Percentiles rank a stretch among this genome's conserved stretches.
Evolutionary conservation across 2,329 filamentous ascomycete species (phyloP).

Genomic region (Hymenoscyphus infarciens): DNA sequence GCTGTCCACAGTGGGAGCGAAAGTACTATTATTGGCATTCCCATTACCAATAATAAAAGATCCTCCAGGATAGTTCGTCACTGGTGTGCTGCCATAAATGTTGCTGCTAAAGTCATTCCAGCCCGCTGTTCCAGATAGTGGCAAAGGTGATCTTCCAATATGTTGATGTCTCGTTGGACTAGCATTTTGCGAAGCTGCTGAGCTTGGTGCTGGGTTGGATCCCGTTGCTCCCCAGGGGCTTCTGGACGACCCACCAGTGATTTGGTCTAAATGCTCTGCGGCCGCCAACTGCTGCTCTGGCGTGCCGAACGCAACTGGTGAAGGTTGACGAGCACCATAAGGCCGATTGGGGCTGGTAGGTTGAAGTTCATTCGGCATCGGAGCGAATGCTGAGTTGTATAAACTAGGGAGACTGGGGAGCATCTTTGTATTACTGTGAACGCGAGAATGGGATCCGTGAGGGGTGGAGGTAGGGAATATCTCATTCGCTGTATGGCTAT

Average conservation of each 20-base stretch:
- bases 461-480: conserved; percentile 43
- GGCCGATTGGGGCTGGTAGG: conserved; percentile 38
- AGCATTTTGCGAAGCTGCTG: not conserved
- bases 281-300: conserved; percentile 24
- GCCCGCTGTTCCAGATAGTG: conserved; percentile 26
- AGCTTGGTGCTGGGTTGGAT: not conserved
- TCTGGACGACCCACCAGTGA: conserved; percentile 18
- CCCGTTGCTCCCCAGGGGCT: conserved; percentile 19
- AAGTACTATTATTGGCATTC: conserved; percentile 24
- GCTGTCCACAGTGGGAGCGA: conserved; percentile 27
- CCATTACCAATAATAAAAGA: conserved; percentile 10
- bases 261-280: conserved; percentile 27
- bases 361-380: conserved; percentile 40
- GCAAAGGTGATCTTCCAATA: conserved; percentile 24
- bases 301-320: conserved; percentile 33
- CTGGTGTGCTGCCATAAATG: conserved; percentile 47
- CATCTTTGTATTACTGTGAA: conserved; percentile 30
- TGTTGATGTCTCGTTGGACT: conserved; percentile 19
- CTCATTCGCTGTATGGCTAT: conserved; percentile 49
- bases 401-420: conserved; percentile 41
- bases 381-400: conserved; percentile 43
- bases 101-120: conserved; percentile 49
- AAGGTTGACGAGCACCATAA: conserved; percentile 30
- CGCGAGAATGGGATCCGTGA: conserved; percentile 36
- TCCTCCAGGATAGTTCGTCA: conserved; percentile 13